These are phyloP conservation scores for Citrus sp. DNA, from an alignment of 345 rosid species.

Conservation along the genomic window DNA sequence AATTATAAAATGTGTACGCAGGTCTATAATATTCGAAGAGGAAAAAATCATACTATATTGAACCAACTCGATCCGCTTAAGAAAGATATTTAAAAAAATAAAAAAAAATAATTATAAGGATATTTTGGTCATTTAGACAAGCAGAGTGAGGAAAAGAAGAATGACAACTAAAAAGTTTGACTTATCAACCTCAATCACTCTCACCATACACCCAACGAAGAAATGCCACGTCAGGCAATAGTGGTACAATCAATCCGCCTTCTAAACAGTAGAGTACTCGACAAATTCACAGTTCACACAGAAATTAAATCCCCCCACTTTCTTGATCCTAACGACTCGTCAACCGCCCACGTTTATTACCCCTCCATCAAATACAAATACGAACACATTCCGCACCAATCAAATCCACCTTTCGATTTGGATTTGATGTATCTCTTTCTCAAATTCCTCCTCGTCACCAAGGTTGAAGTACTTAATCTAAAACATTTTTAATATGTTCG, in stretches of 20 bases:
- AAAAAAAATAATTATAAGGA: neutral
- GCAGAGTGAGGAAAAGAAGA: neutral
- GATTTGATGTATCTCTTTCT: neutral
- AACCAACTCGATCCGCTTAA: too few relatives aligned
- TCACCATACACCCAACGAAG: constrained; percentile 16
- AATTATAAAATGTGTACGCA: too few relatives aligned
- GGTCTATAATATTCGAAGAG: too few relatives aligned
- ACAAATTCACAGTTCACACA: neutral
- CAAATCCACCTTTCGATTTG: neutral
- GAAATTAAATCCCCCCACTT: constrained; percentile 6
- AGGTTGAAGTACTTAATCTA: neutral
- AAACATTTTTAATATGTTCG: constrained; percentile 17
- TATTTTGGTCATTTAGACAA: neutral
- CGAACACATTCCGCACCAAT: neutral
- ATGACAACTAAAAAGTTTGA: constrained; percentile 17
- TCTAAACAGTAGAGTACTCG: constrained; percentile 6
- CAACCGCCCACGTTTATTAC: constrained; percentile 67
- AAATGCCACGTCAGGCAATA: constrained; percentile 18
- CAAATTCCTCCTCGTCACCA: neutral
- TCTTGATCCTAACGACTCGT: constrained; percentile 45
- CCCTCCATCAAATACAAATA: neutral
- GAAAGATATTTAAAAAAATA: too few relatives aligned
- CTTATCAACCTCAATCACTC: constrained; percentile 20
- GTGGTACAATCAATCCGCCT: constrained; percentile 13
- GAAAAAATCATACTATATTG: too few relatives aligned